Evolutionary conservation across 768 basidiomycete genomes (phyloP), one percentile per base, ranked within the genome.

Genomic region (Lentinus tigrinus): DNA sequence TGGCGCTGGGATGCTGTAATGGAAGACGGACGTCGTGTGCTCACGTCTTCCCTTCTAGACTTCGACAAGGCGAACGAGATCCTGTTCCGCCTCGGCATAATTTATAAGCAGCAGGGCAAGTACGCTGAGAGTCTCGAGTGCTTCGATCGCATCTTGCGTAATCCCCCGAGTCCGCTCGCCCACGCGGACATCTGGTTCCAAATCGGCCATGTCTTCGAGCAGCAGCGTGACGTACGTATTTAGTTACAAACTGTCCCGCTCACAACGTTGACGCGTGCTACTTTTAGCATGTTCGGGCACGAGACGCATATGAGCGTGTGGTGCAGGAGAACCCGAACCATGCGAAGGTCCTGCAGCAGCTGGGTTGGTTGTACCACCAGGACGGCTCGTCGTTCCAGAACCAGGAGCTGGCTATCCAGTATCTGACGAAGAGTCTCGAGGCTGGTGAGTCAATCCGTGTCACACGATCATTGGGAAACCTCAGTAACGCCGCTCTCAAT

Each of bases 171-270:
- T 62, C 97, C 97, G 2, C 86, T 99, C 31, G 96, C 95, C 16
- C 91, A 95, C 65, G 91, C 94, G 55, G 97, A 99, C 65, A 98
- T 99, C 63, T 98, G 95, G 95, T 98, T 98, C 85, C 97, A 99
- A 75, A 97, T 99, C 60, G 97, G 97, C 2, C 97, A 98, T 69
- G 96, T 98, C 19, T 94, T 92, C 67, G 97, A 98, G 73, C 95
- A 97, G 70, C 93, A 96, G 73, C 90, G 94, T 75, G 95, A 98
- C 71, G 95, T 95, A 70, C 74, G 84, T 77, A 7, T 26, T n/a
- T 13, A 19, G 3, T 43, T 27, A 3, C 43, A 24, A 19, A 23
- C 9, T 23, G 3, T 40, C 14, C 19, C 14, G 11, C 11, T 16
- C 19, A 16, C 16, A 9, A 24, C 43, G 14, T 23, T 46, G 43